A percentile compares a stretch with the other conserved stretches of the same genome.
Conservation (phyloP, 805 yeast species). For the Wickerhamiella dianesei region DNA sequence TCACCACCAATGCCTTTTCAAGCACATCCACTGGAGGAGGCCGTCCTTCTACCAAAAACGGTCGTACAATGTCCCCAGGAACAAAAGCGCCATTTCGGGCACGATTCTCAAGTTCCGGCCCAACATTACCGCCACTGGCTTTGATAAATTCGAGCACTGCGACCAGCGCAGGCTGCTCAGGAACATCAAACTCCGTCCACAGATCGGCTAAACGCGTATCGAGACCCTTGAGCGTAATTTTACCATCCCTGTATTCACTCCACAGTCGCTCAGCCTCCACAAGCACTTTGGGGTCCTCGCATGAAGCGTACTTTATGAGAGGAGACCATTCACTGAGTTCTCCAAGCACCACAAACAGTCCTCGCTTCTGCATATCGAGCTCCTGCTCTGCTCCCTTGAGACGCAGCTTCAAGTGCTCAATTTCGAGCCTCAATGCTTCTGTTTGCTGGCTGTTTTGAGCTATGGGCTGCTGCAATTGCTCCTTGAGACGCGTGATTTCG, state of each 20-base stretch:
- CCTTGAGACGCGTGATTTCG: background rate
- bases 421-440: background rate
- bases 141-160: background rate
- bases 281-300: background rate
- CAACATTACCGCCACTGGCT: background rate
- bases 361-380: background rate
- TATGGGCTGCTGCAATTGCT: background rate
- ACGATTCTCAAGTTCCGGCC: background rate
- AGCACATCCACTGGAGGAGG: background rate
- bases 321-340: background rate
- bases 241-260: background rate
- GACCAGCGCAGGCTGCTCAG: background rate
- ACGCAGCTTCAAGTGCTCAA: background rate
- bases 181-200: background rate
- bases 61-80: background rate
- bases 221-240: background rate
- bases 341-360: background rate
- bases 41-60: background rate
- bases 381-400: constrained; percentile 6
- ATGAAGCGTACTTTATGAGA: background rate
- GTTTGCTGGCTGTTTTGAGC: background rate
- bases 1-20: background rate
- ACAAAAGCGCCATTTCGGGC: background rate
- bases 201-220: background rate
- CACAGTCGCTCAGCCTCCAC: background rate